Conservation (phyloP, 2,329 filamentous ascomycete species). For the Xylaria sp. region DNA sequence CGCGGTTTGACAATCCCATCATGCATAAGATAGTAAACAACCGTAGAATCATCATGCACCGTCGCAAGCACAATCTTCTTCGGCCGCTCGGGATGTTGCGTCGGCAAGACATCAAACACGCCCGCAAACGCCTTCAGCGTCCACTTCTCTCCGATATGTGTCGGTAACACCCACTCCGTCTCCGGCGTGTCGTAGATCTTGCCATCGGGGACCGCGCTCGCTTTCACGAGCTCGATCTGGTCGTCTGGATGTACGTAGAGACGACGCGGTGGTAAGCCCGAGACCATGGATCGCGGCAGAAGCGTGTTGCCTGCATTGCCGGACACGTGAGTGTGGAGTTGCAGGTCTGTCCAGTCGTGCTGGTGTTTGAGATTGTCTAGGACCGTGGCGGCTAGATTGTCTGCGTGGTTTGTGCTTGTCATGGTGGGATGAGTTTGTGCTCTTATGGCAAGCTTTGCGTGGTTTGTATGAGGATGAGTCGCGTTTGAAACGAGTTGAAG, state of each 20-base stretch:
- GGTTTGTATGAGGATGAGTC: no score
- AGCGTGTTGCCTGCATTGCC: conserved; percentile 13
- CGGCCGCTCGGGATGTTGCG: conserved; percentile 38
- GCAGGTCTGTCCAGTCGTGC: conserved; percentile 66
- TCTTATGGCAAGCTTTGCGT: background rate
- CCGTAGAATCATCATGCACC: conserved; percentile 72
- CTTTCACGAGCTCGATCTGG: conserved; percentile 66
- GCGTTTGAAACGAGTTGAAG: no score
- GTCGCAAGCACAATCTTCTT: conserved; percentile 70
- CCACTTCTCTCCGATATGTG: conserved; percentile 69
- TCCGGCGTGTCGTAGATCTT: conserved; percentile 48
- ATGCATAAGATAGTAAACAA: conserved; percentile 80
- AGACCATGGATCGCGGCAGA: conserved; percentile 59
- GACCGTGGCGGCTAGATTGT: conserved; percentile 53
- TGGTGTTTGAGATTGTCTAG: conserved; percentile 68
- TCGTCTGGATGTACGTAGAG: conserved; percentile 79
- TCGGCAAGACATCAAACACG: conserved; percentile 60
- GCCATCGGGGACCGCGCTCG: conserved; percentile 46
- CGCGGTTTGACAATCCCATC: conserved; percentile 83
- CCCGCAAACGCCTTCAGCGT: conserved; percentile 59
- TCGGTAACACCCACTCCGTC: conserved; percentile 71
- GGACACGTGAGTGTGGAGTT: conserved; percentile 43
- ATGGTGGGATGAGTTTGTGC: conserved; percentile 11
- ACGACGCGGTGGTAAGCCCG: conserved; percentile 65
- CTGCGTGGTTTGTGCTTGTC: conserved; percentile 25